Base-by-base conservation (phyloP, 1,284 basidiomycete genomes). In the Tilletia walkeri region DNA sequence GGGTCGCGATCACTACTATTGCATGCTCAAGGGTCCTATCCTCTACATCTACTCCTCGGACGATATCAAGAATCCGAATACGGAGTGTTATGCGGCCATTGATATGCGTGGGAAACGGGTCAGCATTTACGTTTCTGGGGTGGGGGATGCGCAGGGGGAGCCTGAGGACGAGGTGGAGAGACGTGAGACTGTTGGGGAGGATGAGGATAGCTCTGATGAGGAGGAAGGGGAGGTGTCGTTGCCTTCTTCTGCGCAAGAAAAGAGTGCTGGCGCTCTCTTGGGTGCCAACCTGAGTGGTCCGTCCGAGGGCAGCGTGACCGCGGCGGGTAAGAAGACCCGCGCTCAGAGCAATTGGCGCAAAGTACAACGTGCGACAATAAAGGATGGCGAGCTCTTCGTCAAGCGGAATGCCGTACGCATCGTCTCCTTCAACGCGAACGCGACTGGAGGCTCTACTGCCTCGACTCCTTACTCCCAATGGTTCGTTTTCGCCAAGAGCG, bases 41-140 rank as follows among this genome's bases (percentile, higher is more conserved):
- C 78, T 82, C 47, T 82, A 81, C 68, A 76, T 82, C 63, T 82
- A 82, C 71, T 80, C 79, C 10, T 78, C 78, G 20, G 76, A 76
- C 63, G 24, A 49, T 9, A 61, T 73, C 30, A 72, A 74, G 36
- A 74, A 69, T 24, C 74, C 78, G 9, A 72, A 68, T 63, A 82
- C 76, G 12, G 81, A 82, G 63, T 81, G 80, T 50, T 74, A 79
- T 20, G 80, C 81, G 30, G 79, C 79, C 18, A 81, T 82, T 63
- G 78, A 82, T 66, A 72, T 82, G 45, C 75, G 78, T 16, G 75
- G 76, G 39, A 82, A 80, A 65, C 73, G 79, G 39, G 77, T 82
- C 65, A 81, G 78, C 70, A 73, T 82, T 68, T 82, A 75, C 69
- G 69, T 77, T 9, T 69, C 75, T 10, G 75, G 76, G 47, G 49